These are phyloP conservation scores for Stropharia rugosoannulata DNA, from an alignment of 768 basidiomycete genomes.

Conservation along the genomic window DNA sequence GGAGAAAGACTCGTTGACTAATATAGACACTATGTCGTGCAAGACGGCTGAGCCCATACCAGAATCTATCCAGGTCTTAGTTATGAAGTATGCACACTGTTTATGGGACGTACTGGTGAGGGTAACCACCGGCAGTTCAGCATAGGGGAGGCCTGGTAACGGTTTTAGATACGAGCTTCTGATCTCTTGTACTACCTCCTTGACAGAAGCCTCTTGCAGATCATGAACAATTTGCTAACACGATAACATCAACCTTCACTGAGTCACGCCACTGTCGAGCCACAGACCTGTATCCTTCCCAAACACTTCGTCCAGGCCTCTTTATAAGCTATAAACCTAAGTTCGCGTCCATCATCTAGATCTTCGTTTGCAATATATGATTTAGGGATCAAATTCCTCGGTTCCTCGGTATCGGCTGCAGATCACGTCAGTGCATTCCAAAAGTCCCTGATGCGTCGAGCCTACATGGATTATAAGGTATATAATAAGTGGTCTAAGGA, in stretches of 20 bases:
- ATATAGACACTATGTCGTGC: constrained; percentile 36
- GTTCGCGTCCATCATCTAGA: constrained; percentile 12
- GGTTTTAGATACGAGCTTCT: neutral
- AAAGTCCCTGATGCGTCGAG: neutral
- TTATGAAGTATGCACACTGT: neutral
- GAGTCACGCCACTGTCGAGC: constrained; percentile 15
- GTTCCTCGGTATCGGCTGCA: neutral
- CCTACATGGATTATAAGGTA: constrained; percentile 13
- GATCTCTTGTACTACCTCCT: neutral
- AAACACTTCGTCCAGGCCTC: constrained; percentile 61
- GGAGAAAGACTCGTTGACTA: constrained; percentile 21
- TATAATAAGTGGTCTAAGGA: constrained; percentile 15
- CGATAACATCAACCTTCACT: neutral
- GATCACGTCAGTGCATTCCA: neutral
- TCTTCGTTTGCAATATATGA: constrained; percentile 9
- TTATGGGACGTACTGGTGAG: constrained; percentile 33
- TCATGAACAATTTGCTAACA: constrained; percentile 2
- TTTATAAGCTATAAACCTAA: constrained; percentile 50
- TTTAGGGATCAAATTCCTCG: neutral
- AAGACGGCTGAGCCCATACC: constrained; percentile 47
- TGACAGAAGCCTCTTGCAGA: neutral
- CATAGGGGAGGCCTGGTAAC: constrained; percentile 1
- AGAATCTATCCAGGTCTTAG: constrained; percentile 31
- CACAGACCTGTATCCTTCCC: constrained; percentile 54
- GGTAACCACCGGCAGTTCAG: constrained; percentile 3